Base-by-base conservation (phyloP, 352 stramenopile species). In the Aphanomyces stellatus region DNA sequence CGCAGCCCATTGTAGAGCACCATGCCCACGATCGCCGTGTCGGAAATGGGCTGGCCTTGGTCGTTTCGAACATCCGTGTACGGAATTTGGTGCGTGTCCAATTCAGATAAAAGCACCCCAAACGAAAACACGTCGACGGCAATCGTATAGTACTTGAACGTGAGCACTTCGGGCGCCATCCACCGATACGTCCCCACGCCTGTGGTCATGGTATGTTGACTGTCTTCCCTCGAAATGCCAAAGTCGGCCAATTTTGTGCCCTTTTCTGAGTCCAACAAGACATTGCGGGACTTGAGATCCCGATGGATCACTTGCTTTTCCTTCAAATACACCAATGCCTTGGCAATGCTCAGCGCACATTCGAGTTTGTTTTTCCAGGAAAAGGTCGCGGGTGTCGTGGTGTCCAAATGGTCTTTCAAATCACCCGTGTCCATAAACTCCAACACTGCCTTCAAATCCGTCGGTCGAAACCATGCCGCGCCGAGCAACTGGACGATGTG, bases 151-250 rank as follows among this genome's bases (percentile, higher is more conserved):
- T 72, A 67, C 33, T 61, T 74, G 2, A 79, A 79, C 1, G 65
- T 63, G 37, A 88, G 77, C 13, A 90, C 77, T 43, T 90, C 81
- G 0, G 81, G 81, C 0, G 81, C 78, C 3, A 90, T 63, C 81
- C 81, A 90, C 0, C 72, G 70, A 4, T 76, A 67, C 0, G 82
- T 88, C 0, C 82, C 82, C 0, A 85, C 73, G 0, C 70, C 72
- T 0, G 64, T 53, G 7, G 76, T 88, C 81, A 88, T 88, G 6
- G 74, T 85, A 25, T 76, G 71, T 2, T 46, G 19, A 5, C 19
- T 33, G 10, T 19, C 40, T 27, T 41, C 19, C 42, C 60, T 42
- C 1, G 60, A 22, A 19, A 57, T 51, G 46, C 60, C 60, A 59
- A 67, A 67, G 60, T 67, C 60, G 11, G 40, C 22, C 8, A 67